phyloP scores from a whole-genome alignment of 2,329 filamentous ascomycete genomes.

The Pyrenophora seminiperda region DNA sequence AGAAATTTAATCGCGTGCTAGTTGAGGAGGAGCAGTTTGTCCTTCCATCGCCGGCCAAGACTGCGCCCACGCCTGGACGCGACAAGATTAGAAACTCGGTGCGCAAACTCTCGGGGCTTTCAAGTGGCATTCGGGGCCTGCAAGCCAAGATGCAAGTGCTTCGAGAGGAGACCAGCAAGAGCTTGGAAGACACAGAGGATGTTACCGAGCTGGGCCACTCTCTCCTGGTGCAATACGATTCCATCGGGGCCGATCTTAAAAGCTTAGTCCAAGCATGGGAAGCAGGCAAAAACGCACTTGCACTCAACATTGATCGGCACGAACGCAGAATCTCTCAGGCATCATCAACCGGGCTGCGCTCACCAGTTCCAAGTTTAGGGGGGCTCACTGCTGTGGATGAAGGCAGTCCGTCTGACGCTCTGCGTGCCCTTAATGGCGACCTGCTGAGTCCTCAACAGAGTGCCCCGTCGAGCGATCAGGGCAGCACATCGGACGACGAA shows the following conservation, averaged over 20 bases:
- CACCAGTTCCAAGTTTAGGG: conserved; percentile 62
- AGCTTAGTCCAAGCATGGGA: conserved; percentile 58
- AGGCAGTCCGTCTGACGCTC: conserved; percentile 66
- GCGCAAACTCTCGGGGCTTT: conserved; percentile 84
- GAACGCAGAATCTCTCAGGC: conserved; percentile 64
- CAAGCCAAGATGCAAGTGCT: conserved; percentile 94
- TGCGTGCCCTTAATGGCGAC: conserved; percentile 80
- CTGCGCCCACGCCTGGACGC: conserved; percentile 69
- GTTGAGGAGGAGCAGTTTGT: conserved; percentile 73
- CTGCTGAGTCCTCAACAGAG: conserved; percentile 53
- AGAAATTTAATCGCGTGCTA: conserved; percentile 70
- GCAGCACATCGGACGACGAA: conserved; percentile 68
- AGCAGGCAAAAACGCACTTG: conserved; percentile 76
- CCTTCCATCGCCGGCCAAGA: conserved; percentile 62
- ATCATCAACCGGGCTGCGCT: conserved; percentile 52
- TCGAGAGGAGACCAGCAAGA: conserved; percentile 83
- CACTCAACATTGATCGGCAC: conserved; percentile 80
- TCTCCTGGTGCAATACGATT: conserved; percentile 89
- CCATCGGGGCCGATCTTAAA: conserved; percentile 85
- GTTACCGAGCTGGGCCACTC: conserved; percentile 74
- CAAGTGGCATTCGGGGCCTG: conserved; percentile 85
- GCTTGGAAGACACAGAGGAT: conserved; percentile 73
- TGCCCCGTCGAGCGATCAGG: conserved; percentile 52
- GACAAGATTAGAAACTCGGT: conserved; percentile 87
- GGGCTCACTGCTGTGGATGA: conserved; percentile 64